phyloP scores from a whole-genome alignment of 148 eudicot species.

The Vaccinium corymbosum region DNA sequence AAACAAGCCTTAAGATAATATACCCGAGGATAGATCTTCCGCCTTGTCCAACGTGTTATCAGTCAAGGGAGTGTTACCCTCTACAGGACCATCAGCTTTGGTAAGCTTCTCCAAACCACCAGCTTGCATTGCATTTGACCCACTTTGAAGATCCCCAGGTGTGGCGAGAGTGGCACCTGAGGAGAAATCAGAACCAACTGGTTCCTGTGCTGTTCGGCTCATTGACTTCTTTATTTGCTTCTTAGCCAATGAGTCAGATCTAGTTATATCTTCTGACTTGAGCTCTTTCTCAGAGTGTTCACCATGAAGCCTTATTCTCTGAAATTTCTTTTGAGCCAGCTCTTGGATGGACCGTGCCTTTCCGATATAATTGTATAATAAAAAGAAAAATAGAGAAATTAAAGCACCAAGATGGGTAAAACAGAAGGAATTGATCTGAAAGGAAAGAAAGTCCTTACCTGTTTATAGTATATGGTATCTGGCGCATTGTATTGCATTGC shows the following conservation, averaged over 20 bases:
- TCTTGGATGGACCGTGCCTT: slow-evolving; percentile 89
- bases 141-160: slow-evolving; percentile 39
- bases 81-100: slow-evolving; percentile 43
- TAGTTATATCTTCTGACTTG: slow-evolving; percentile 49
- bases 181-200: slow-evolving; percentile 66
- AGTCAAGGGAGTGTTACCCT: slow-evolving; percentile 39
- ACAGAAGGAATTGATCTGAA: not conserved
- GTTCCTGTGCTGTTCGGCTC: slow-evolving; percentile 44
- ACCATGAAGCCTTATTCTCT: slow-evolving; percentile 44
- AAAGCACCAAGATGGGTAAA: slow-evolving; percentile 1
- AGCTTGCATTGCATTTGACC: slow-evolving; percentile 27
- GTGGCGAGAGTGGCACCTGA: slow-evolving; percentile 51
- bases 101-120: slow-evolving; percentile 35
- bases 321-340: slow-evolving; percentile 72
- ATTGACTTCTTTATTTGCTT: slow-evolving; percentile 54
- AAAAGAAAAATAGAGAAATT: slow-evolving; percentile 10
- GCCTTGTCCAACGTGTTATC: slow-evolving; percentile 50
- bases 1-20: not conserved
- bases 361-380: slow-evolving; percentile 14
- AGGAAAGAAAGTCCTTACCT: slow-evolving; percentile 40
- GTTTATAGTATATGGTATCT: slow-evolving; percentile 77
- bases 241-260: slow-evolving; percentile 33
- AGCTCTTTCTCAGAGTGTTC: slow-evolving; percentile 51
- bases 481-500: slow-evolving; percentile 95
- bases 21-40: slow-evolving; percentile 66